Evolutionary conservation across 306 rosid species (phyloP).

Genomic region (Inga laurina): DNA sequence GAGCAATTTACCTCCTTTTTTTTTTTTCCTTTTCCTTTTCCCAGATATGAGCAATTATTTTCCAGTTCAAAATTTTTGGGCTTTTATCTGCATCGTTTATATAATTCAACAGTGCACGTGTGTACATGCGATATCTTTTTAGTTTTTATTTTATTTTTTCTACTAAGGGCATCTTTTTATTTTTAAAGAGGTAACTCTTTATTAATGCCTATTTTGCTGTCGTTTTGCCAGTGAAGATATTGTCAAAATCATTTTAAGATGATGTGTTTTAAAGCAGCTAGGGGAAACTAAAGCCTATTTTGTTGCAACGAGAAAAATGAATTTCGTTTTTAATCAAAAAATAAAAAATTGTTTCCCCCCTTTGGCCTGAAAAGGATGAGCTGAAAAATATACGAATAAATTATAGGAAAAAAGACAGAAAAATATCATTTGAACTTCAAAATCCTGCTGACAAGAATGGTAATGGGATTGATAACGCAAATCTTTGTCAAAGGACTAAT

Average conservation of each 20-base stretch:
- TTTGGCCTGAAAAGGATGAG: background rate
- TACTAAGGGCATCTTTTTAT: background rate
- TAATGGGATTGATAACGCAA: no score
- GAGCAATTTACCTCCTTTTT: background rate
- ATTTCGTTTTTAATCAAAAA: background rate
- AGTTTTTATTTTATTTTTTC: background rate
- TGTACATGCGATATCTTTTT: conserved; percentile 6
- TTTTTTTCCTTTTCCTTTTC: background rate
- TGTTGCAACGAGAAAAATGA: background rate
- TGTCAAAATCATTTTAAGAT: background rate
- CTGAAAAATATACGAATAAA: background rate
- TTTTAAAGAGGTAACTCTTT: background rate
- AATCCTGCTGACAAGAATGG: no score
- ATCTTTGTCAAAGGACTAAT: no score
- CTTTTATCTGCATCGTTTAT: background rate
- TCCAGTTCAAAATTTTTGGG: background rate
- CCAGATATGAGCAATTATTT: background rate
- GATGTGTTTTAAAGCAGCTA: background rate
- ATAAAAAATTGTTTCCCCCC: background rate
- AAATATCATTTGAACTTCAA: no score
- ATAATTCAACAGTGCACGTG: conserved; percentile 45
- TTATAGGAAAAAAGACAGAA: no score
- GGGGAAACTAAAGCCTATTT: background rate
- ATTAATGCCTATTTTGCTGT: background rate
- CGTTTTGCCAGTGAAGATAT: conserved; percentile 20